Percentiles rank a stretch among this genome's conserved stretches.
These are phyloP conservation scores for Cercospora beticola DNA, from an alignment of 2,329 filamentous ascomycete genomes.

Conservation along the genomic window DNA sequence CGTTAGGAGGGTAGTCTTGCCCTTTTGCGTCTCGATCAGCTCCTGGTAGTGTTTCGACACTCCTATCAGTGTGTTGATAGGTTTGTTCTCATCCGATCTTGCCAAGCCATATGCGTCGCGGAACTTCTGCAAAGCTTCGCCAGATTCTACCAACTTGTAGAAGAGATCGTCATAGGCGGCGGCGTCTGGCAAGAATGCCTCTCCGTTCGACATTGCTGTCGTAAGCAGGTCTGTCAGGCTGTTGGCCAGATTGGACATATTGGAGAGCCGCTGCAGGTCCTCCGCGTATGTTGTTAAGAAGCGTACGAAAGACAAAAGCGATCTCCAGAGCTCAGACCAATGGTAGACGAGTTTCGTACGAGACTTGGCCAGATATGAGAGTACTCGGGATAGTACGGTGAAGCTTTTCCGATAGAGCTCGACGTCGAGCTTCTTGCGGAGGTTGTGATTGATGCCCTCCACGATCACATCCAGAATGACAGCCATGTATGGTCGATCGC, in stretches of 20 bases:
- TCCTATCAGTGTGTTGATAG: conserved; percentile 79
- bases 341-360: conserved; percentile 82
- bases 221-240: conserved; percentile 79
- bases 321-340: conserved; percentile 93
- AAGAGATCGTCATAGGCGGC: conserved; percentile 93
- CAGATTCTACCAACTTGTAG: conserved; percentile 94
- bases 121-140: conserved; percentile 79
- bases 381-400: conserved; percentile 75
- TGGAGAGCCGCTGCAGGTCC: conserved; percentile 68
- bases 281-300: conserved; percentile 85
- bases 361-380: conserved; percentile 80
- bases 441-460: conserved; percentile 91
- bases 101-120: conserved; percentile 67
- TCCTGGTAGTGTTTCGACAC: conserved; percentile 85
- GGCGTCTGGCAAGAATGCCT: conserved; percentile 84
- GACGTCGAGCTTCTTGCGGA: conserved; percentile 79
- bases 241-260: conserved; percentile 72
- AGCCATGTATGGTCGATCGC: conserved; percentile 71
- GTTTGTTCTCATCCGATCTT: conserved; percentile 51
- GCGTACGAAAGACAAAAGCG: conserved; percentile 79
- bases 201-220: conserved; percentile 79
- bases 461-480: conserved; percentile 82
- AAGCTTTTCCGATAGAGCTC: conserved; percentile 69
- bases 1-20: conserved; percentile 64
- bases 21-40: conserved; percentile 64